Evolutionary conservation across 2,329 filamentous ascomycete genomes (phyloP).

Genomic region (Cercospora sp.): DNA sequence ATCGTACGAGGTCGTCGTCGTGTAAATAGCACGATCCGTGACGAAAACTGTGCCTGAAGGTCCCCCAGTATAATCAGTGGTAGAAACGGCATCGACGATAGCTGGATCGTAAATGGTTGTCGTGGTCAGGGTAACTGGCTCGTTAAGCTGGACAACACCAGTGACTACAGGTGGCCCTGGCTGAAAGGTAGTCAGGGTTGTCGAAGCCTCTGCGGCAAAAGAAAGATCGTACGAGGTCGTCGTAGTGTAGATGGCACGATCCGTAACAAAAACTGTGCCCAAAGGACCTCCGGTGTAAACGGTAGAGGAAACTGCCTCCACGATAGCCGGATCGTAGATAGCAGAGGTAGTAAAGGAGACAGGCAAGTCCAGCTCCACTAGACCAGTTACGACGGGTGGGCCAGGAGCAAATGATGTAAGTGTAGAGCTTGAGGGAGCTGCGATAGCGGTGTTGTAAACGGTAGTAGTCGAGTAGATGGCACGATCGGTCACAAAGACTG

Average conservation of each 20-base stretch:
- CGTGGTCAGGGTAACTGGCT: background rate
- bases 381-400: background rate
- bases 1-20: background rate
- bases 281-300: background rate
- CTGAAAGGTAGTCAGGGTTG: background rate
- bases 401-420: background rate
- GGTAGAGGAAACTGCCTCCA: background rate
- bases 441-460: background rate
- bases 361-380: background rate
- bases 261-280: background rate
- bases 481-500: background rate
- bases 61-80: background rate
- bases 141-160: background rate
- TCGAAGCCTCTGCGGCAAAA: background rate
- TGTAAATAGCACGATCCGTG: background rate
- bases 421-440: background rate
- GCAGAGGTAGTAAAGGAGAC: background rate
- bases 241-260: background rate
- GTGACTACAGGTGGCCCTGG: background rate
- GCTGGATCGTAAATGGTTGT: background rate
- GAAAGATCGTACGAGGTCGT: background rate
- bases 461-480: background rate
- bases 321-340: background rate
- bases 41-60: background rate
- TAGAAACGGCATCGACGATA: background rate